These are phyloP conservation scores for Spathaspora girioi DNA, from an alignment of 805 yeast genomes.

Conservation along the genomic window DNA sequence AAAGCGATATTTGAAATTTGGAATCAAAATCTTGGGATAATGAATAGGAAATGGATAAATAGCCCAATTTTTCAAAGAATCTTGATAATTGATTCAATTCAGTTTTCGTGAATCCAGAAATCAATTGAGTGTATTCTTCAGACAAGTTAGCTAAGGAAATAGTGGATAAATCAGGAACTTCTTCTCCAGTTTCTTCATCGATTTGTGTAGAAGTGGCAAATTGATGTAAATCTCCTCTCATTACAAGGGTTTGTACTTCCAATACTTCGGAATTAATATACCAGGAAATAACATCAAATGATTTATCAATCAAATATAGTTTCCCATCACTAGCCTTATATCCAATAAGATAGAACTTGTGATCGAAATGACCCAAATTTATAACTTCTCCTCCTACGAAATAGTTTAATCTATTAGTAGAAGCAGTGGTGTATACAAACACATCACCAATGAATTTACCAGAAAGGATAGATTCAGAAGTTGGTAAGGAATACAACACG, in stretches of 20 bases:
- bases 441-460: constrained; percentile 99
- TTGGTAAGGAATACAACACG: constrained; percentile 70
- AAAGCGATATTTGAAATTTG: constrained; percentile 82
- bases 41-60: constrained; percentile 74
- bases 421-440: constrained; percentile 80
- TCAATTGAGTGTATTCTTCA: constrained; percentile 43
- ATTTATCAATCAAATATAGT: constrained; percentile 88
- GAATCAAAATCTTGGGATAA: constrained; percentile 87
- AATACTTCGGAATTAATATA: constrained; percentile 78
- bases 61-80: constrained; percentile 92
- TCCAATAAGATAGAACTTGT: constrained; percentile 80
- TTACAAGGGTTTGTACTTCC: constrained; percentile 92
- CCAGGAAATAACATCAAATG: constrained; percentile 77
- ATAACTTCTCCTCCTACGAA: constrained; percentile 92
- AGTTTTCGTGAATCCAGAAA: constrained; percentile 59
- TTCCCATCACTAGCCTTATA: constrained; percentile 88
- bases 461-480: constrained; percentile 69
- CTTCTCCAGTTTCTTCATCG: constrained; percentile 38
- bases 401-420: constrained; percentile 82
- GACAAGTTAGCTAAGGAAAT: constrained; percentile 55
- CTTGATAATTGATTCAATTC: constrained; percentile 80
- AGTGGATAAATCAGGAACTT: constrained; percentile 32
- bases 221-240: constrained; percentile 90
- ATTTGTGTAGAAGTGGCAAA: constrained; percentile 25
- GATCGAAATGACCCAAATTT: constrained; percentile 90